Evolutionary conservation across 2,329 filamentous ascomycete genomes (phyloP), one percentile per base, ranked within the genome.

Genomic region (Elsinoe arachidis): DNA sequence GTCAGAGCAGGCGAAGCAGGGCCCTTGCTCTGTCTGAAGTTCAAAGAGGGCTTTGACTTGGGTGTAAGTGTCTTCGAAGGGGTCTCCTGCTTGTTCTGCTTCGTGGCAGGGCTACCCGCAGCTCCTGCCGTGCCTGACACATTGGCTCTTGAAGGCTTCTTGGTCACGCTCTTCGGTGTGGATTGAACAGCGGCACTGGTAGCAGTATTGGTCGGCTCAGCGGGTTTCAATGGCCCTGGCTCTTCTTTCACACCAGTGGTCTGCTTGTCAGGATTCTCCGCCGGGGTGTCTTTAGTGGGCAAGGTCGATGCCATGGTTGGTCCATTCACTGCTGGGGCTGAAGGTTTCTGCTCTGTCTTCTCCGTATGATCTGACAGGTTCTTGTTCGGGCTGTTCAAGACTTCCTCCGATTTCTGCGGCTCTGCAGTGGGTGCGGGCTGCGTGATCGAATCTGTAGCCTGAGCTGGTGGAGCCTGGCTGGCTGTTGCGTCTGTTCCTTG

Each of bases 201-300:
- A 17, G 58, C 49, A 46, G 62, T 61, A 5, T 61, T 17, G 2
- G 61, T 54, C 10, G 64, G 54, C 21, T 63, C 62, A 11, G 63
- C 61, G 15, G 64, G 56, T 34, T 60, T 52, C 15, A 65, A 41
- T 7, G 47, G 53, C 10, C 65, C 69, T 11, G 72, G 67, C 58
- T 69, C 65, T 53, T 77, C 76, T 63, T 76, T 70, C 1, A 64
- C 74, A 34, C 66, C 72, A 17, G 73, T 72, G 9, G 67, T 68
- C 57, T 64, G 64, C 65, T 77, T 77, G 64, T 78, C 75, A 21
- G 72, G 73, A 46, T 74, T 74, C 11, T 67, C 69, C n/a, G 65
- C 66, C 19, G 68, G 64, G 46, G 52, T 59, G 33, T 63, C 62
- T 54, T 64, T 64, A 49, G 62, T 61, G 15, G 54, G 55, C 43